Evolutionary conservation across 495 filamentous ascomycete genomes (phyloP).

Genomic region (Penicillium cinerascens): DNA sequence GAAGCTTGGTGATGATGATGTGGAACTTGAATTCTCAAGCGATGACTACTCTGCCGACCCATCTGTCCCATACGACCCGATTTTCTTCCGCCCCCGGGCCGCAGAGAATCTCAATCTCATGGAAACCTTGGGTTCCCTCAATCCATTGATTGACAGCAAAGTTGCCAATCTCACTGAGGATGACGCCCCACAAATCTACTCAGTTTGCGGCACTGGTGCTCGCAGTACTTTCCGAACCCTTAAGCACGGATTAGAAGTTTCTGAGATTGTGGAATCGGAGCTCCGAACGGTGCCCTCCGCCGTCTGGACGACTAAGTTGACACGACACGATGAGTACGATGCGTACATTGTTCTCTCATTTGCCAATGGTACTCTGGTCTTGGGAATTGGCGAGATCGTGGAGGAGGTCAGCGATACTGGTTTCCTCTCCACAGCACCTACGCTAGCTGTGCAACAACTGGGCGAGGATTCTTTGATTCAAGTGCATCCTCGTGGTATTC

Average conservation of each 20-base stretch:
- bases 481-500: conserved; percentile 91
- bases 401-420: conserved; percentile 92
- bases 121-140: conserved; percentile 83
- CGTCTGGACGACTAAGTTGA: conserved; percentile 93
- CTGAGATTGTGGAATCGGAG: conserved; percentile 90
- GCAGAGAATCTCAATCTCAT: conserved; percentile 81
- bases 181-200: conserved; percentile 95
- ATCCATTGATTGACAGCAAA: conserved; percentile 85
- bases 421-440: conserved; percentile 81
- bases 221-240: conserved; percentile 85
- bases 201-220: conserved; percentile 82
- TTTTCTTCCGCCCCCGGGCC: conserved; percentile 78
- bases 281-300: conserved; percentile 79
- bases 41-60: conserved; percentile 76
- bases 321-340: conserved; percentile 79
- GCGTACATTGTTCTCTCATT: conserved; percentile 72
- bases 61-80: conserved; percentile 61
- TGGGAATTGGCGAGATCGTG: conserved; percentile 94
- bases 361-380: conserved; percentile 70
- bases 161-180: conserved; percentile 84
- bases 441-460: conserved; percentile 87
- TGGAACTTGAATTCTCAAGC: conserved; percentile 80
- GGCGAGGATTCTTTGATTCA: conserved; percentile 92
- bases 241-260: conserved; percentile 88
- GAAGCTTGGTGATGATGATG: conserved; percentile 93